Conservation (phyloP, 2,329 filamentous ascomycete species). For the Trichoderma sp. region DNA sequence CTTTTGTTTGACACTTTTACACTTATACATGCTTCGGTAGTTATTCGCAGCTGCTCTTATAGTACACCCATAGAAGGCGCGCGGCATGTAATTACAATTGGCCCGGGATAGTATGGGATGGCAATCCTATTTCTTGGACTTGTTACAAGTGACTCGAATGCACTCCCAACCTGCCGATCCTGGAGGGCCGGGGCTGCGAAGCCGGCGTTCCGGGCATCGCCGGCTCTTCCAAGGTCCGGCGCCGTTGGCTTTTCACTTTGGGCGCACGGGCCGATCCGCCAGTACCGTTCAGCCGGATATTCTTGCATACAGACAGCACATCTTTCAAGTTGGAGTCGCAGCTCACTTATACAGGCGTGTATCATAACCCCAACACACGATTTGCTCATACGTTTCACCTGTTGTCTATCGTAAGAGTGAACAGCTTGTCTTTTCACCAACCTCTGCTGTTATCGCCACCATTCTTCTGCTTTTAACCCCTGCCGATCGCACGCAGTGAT, state of each 20-base stretch:
- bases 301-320: not conserved
- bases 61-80: not conserved
- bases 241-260: constrained; percentile 1
- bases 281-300: constrained; percentile 20
- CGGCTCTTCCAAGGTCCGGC: not conserved
- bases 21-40: not conserved
- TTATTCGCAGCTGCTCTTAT: not conserved
- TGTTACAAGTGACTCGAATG: not conserved
- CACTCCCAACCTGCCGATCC: not conserved
- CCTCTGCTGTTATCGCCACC: not conserved
- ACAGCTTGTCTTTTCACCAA: not conserved
- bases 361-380: not conserved
- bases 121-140: not conserved
- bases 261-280: constrained; percentile 23
- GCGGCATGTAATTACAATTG: not conserved
- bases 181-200: constrained; percentile 9
- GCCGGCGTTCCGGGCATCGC: constrained; percentile 7
- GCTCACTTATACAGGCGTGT: not conserved
- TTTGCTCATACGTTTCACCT: not conserved
- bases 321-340: too few species aligned
- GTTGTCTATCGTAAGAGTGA: not conserved
- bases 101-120: not conserved
- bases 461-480: not conserved
- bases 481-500: not conserved
- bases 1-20: not conserved